Evolutionary conservation across 225 moss, liverwort and hornwort genomes (phyloP).

Genomic region (Antitrichia curtipendula): DNA sequence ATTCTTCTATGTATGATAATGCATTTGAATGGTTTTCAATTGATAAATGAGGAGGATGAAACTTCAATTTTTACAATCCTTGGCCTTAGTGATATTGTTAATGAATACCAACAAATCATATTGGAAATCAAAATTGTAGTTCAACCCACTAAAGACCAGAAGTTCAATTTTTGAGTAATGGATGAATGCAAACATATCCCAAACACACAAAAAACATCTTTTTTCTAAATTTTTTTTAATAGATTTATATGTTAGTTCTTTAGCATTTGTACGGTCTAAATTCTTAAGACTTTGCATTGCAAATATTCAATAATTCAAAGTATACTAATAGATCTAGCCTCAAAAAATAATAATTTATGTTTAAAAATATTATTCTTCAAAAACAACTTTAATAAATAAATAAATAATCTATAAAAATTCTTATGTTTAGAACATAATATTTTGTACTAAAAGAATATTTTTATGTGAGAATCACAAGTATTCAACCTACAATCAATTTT

Average conservation of each 20-base stretch:
- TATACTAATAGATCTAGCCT: rapidly evolving
- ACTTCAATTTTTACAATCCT: background rate
- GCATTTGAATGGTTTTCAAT: background rate
- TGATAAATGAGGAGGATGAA: background rate
- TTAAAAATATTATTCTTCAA: background rate
- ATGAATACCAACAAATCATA: background rate
- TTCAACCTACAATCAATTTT: background rate
- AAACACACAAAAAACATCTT: rapidly evolving
- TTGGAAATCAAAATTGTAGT: background rate
- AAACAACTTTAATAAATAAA: background rate
- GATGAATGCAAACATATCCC: background rate
- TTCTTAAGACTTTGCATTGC: background rate
- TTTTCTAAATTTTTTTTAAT: too few relatives aligned
- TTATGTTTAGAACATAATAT: background rate
- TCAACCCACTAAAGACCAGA: rapidly evolving
- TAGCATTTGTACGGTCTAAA: too few relatives aligned
- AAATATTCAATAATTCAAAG: background rate
- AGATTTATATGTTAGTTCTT: too few relatives aligned
- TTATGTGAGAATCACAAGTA: background rate
- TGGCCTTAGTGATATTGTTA: background rate
- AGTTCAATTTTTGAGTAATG: background rate
- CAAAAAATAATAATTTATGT: rapidly evolving
- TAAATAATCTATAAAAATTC: background rate
- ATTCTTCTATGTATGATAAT: background rate
- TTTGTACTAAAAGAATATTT: rapidly evolving